Evolutionary conservation across 2,329 filamentous ascomycete genomes (phyloP).

Genomic region (Neofusicoccum umdonicola): DNA sequence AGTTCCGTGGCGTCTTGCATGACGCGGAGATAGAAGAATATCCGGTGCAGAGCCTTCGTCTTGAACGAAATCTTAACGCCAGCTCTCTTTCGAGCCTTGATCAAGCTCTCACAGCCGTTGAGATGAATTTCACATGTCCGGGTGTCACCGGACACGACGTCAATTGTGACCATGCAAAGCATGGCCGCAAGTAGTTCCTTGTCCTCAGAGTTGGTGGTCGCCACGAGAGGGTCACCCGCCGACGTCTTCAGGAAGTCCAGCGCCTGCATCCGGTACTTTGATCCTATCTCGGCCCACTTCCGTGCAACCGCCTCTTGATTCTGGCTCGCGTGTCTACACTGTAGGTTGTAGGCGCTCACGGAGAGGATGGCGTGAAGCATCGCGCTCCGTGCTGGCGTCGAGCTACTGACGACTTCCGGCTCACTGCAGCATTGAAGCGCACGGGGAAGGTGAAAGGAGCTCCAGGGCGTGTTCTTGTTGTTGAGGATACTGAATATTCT

Average conservation of each 20-base stretch:
- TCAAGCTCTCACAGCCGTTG: not conserved
- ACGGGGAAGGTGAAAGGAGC: not conserved
- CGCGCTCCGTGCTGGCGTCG: not conserved
- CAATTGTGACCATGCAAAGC: not conserved
- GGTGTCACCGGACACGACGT: not conserved
- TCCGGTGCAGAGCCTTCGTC: not conserved
- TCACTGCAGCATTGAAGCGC: not conserved
- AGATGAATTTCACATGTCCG: not conserved
- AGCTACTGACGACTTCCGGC: not conserved
- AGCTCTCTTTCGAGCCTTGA: not conserved
- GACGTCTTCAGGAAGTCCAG: not conserved
- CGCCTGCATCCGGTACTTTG: not conserved
- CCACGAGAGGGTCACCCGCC: not conserved
- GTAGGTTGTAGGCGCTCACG: not conserved
- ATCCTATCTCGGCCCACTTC: not conserved
- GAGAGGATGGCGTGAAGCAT: not conserved
- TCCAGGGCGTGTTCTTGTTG: not conserved
- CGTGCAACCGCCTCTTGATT: too few relatives aligned
- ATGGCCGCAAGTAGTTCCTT: not conserved
- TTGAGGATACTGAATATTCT: not conserved
- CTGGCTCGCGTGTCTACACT: not conserved
- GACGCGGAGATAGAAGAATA: not conserved
- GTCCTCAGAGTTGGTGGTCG: not conserved
- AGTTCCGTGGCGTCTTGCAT: not conserved
- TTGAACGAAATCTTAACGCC: not conserved